Conservation (phyloP, 768 basidiomycete genomes). For the Guyanaporus albipodus region DNA sequence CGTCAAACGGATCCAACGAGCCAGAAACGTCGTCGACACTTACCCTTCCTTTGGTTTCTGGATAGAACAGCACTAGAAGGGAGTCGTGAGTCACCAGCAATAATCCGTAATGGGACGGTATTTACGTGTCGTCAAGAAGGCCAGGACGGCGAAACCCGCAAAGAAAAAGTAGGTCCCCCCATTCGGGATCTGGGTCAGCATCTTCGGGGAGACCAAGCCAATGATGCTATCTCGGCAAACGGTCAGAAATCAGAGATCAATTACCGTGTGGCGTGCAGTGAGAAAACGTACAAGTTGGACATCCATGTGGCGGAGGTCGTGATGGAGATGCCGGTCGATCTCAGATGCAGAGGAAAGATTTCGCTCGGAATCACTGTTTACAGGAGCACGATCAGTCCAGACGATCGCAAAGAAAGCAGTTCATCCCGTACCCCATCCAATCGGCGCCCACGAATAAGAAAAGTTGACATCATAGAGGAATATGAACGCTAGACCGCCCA, state of each 20-base stretch:
- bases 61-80: conserved; percentile 22
- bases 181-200: conserved; percentile 17
- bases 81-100: not conserved
- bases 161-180: conserved; percentile 30
- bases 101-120: not conserved
- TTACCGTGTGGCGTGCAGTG: not conserved
- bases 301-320: conserved; percentile 42
- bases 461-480: conserved; percentile 37
- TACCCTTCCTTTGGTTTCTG: conserved; percentile 33
- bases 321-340: conserved; percentile 40
- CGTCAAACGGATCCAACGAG: no score
- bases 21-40: conserved; percentile 2
- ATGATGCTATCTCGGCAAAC: conserved; percentile 16
- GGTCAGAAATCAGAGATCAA: not conserved
- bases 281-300: conserved; percentile 32
- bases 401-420: not conserved
- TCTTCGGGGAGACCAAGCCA: conserved; percentile 28
- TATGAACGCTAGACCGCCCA: conserved; percentile 29
- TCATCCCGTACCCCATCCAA: conserved; percentile 23
- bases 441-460: conserved; percentile 34
- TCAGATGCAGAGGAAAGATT: conserved; percentile 39
- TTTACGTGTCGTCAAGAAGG: conserved; percentile 30
- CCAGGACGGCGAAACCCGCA: conserved; percentile 24
- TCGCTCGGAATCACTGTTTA: conserved; percentile 38
- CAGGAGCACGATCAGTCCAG: conserved; percentile 5